A percentile compares a stretch with the other conserved stretches of the same genome.
Evolutionary conservation across 1,284 basidiomycete species (phyloP).

Genomic region (Ceratobasidium theobromae): DNA sequence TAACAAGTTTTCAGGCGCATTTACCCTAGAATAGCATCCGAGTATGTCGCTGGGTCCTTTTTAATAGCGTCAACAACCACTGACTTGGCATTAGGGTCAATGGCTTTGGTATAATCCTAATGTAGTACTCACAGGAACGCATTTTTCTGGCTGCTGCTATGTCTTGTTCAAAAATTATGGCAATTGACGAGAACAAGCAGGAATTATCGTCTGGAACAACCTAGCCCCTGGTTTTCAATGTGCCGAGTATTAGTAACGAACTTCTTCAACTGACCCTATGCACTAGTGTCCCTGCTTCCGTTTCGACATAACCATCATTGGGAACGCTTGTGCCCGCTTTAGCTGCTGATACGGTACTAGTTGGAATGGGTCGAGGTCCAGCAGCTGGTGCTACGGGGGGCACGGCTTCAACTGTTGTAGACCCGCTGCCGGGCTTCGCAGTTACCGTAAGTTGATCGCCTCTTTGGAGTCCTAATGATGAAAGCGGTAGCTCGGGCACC

Average conservation of each 20-base stretch:
- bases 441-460: slow-evolving; percentile 85
- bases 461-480: slow-evolving; percentile 69
- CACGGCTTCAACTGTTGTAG: slow-evolving; percentile 32
- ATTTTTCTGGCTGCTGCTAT: slow-evolving; percentile 65
- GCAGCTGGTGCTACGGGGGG: slow-evolving; percentile 31
- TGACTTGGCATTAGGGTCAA: too few relatives aligned
- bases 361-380: not conserved
- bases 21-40: slow-evolving; percentile 82
- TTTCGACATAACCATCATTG: slow-evolving; percentile 51
- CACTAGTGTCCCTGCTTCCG: slow-evolving; percentile 63
- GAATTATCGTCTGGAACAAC: slow-evolving; percentile 92
- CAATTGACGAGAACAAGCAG: slow-evolving; percentile 85
- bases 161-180: slow-evolving; percentile 80
- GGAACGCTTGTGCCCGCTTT: slow-evolving; percentile 35
- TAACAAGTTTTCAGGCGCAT: slow-evolving; percentile 37
- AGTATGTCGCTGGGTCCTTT: slow-evolving; percentile 68
- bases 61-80: slow-evolving; percentile 81
- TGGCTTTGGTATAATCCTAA: too few relatives aligned
- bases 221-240: slow-evolving; percentile 45
- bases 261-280: slow-evolving; percentile 56
- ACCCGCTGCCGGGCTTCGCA: slow-evolving; percentile 41
- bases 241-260: not conserved
- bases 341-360: slow-evolving; percentile 9
- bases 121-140: slow-evolving; percentile 55
- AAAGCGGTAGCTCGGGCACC: slow-evolving; percentile 67